phyloP scores from a whole-genome alignment of 495 filamentous ascomycete genomes.

The Tuber calosporum region DNA sequence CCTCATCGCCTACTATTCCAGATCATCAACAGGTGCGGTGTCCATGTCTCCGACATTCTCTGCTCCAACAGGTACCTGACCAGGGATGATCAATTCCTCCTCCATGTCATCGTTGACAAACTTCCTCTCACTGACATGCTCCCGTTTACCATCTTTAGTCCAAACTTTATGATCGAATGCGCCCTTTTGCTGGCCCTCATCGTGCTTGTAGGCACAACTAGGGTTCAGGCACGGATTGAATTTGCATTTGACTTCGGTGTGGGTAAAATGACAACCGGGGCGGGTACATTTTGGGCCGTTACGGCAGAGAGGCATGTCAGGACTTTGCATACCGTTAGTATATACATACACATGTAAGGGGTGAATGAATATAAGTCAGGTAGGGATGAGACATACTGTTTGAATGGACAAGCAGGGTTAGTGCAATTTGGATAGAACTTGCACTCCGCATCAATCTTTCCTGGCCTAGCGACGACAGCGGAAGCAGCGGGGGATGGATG shows the following conservation, averaged over 20 bases:
- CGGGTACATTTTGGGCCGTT: conserved; percentile 87
- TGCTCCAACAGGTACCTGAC: conserved; percentile 33
- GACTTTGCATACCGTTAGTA: conserved; percentile 40
- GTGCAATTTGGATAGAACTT: conserved; percentile 92
- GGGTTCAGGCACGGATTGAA: conserved; percentile 86
- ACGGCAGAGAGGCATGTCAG: conserved; percentile 70
- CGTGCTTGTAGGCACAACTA: conserved; percentile 79
- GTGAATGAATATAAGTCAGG: not conserved
- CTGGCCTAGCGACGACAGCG: conserved; percentile 19
- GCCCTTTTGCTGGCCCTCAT: conserved; percentile 73
- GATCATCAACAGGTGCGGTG: conserved; percentile 29
- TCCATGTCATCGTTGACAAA: conserved; percentile 66
- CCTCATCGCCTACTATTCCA: conserved; percentile 14
- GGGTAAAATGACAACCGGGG: conserved; percentile 82
- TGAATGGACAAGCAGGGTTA: conserved; percentile 77
- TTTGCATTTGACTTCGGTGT: conserved; percentile 74
- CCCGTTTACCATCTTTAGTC: conserved; percentile 57
- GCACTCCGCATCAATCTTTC: conserved; percentile 72
- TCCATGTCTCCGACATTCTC: conserved; percentile 40
- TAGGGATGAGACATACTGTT: conserved; percentile 50
- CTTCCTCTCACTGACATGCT: conserved; percentile 83
- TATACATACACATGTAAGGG: conserved; percentile 4
- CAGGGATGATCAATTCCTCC: conserved; percentile 70
- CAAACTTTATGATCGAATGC: conserved; percentile 86
- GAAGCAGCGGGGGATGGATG: conserved; percentile 81